Percentiles rank a stretch among this genome's conserved stretches.
Evolutionary conservation across 805 yeast species (phyloP).

Genomic region (Saturnispora bothae): DNA sequence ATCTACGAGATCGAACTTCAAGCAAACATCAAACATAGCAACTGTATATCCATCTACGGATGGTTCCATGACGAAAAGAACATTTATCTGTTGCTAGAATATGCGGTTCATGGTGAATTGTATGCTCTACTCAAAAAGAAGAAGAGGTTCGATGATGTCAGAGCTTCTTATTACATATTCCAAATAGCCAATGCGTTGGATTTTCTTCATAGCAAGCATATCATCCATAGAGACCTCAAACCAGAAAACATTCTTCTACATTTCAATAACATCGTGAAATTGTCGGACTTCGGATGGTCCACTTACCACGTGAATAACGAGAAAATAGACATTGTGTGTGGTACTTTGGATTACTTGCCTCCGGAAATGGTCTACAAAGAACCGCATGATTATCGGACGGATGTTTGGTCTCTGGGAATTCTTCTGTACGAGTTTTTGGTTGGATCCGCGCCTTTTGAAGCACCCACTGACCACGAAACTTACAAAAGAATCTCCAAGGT

Average conservation of each 20-base stretch:
- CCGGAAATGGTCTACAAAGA: conserved; percentile 89
- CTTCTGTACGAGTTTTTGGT: conserved; percentile 76
- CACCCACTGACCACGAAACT: conserved; percentile 63
- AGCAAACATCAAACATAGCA: conserved; percentile 63
- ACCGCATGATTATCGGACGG: conserved; percentile 70
- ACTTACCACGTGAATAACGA: conserved; percentile 43
- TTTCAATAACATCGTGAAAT: conserved; percentile 60
- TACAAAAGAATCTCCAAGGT: conserved; percentile 70
- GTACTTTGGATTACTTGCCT: conserved; percentile 87
- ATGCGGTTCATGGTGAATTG: conserved; percentile 76
- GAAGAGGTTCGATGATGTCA: conserved; percentile 57
- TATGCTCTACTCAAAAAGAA: conserved; percentile 60
- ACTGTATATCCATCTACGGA: conserved; percentile 72
- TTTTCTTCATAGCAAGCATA: conserved; percentile 67
- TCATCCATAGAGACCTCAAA: conserved; percentile 87
- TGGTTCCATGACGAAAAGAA: conserved; percentile 74
- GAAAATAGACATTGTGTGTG: conserved; percentile 77
- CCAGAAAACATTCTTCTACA: conserved; percentile 86
- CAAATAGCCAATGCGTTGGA: conserved; percentile 76
- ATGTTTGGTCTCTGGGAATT: conserved; percentile 89
- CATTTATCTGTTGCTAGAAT: conserved; percentile 79
- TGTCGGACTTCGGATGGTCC: conserved; percentile 96
- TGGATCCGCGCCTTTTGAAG: conserved; percentile 91
- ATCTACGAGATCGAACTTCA: conserved; percentile 90
- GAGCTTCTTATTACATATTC: conserved; percentile 68